Conservation (phyloP, 2,329 filamentous ascomycete species). For the Verticillium albo-atrum region DNA sequence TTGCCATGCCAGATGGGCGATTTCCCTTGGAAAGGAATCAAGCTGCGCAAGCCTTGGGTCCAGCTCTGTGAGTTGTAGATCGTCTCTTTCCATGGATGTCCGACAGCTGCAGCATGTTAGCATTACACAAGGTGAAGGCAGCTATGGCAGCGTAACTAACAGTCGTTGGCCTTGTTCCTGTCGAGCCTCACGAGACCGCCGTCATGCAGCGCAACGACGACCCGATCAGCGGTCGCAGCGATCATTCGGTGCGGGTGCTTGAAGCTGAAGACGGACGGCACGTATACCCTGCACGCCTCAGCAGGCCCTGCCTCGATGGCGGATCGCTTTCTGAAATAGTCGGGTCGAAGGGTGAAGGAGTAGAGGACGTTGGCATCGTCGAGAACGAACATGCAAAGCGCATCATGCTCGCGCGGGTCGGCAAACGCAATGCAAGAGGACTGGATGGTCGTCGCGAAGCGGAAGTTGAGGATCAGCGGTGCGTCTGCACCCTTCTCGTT, state of each 20-base stretch:
- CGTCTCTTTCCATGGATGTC: conserved; percentile 61
- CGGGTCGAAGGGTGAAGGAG: conserved; percentile 75
- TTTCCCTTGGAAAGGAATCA: conserved; percentile 62
- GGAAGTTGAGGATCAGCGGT: conserved; percentile 70
- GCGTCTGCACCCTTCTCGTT: conserved; percentile 62
- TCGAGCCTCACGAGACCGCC: conserved; percentile 71
- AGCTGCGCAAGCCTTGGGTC: conserved; percentile 60
- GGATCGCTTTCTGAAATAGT: conserved; percentile 69
- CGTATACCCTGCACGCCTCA: conserved; percentile 71
- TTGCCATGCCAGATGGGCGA: conserved; percentile 61
- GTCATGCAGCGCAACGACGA: conserved; percentile 78
- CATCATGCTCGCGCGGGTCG: conserved; percentile 73
- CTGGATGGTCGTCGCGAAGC: conserved; percentile 69
- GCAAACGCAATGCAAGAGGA: conserved; percentile 77
- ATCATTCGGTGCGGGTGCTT: conserved; percentile 77
- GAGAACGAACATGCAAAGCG: conserved; percentile 73
- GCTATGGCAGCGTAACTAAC: conserved; percentile 28
- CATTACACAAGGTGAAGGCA: neutral
- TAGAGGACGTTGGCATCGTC: conserved; percentile 77
- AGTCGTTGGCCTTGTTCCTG: conserved; percentile 43
- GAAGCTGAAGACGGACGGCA: conserved; percentile 69
- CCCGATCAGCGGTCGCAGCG: conserved; percentile 65
- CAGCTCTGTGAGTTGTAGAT: conserved; percentile 72
- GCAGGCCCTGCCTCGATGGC: conserved; percentile 69
- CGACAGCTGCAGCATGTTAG: conserved; percentile 21